Evolutionary conservation across 441 rosid genomes (phyloP), one percentile per base, ranked within the genome.

Genomic region (Bruguiera hainesii): DNA sequence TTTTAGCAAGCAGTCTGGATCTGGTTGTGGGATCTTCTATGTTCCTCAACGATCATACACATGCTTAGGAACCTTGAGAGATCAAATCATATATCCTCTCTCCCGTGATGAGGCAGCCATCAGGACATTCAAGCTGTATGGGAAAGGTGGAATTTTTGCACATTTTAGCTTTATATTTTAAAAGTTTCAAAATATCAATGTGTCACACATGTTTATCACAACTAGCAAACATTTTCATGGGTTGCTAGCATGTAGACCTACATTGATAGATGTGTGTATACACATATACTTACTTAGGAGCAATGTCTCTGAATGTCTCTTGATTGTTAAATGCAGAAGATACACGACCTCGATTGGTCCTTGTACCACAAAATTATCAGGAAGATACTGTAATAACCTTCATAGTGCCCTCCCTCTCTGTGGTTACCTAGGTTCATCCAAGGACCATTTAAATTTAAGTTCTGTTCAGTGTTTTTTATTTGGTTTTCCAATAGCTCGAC

Each of bases 11-110:
- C 86, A 83, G 71, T 68, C 77, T 46, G 88, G 85, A 77, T 75
- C 76, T 42, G 89, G 92, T 61, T 82, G 86, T 69, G 91, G 88
- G 59, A 84, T 93, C 68, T 96, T 93, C 76, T 96, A 93, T 74
- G 88, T 96, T 76, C 99, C 99, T 62, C 99, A 96, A 72, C 83
- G 91, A 55, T 98, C 98, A 9, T 96, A 96, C 75, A 93, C 99
- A 60, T 93, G 99, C 81, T 82, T 96, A 75, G 99, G 99, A 69
- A 96, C 98, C 70, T 80, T 96, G 79, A 86, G 99, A 82, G 99
- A 96, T 87, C 99, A 96, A 77, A 91, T 93, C 71, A 93, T 93
- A 80, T 96, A 96, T 80, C 99, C 99, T 71, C 89, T 96, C 64
- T 96, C 99, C 49, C 79, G 56, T 21, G 90, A 88, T 77, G 98